These are phyloP conservation scores for Trichomonascus vanleenenianus DNA, from an alignment of 805 yeast genomes.

Conservation along the genomic window DNA sequence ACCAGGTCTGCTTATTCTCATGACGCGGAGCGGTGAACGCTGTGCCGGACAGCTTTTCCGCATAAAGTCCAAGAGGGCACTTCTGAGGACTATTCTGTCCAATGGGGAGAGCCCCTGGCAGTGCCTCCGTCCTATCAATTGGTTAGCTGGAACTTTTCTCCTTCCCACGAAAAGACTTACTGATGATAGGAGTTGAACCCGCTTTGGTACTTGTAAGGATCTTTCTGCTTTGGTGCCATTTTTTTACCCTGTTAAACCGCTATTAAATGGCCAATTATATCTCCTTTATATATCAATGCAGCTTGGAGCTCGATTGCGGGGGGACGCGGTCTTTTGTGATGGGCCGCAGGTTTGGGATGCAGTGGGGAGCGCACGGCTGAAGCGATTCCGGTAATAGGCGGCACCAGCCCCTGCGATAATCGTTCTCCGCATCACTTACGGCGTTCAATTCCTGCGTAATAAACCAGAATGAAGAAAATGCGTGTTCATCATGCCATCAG, in stretches of 20 bases:
- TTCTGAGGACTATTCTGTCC: conserved; percentile 24
- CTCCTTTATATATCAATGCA: not conserved
- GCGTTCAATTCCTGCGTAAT: too few relatives aligned
- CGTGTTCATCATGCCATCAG: too few relatives aligned
- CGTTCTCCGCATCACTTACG: too few relatives aligned
- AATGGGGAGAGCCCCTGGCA: conserved; percentile 19
- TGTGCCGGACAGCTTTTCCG: conserved; percentile 26
- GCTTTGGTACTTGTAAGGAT: conserved; percentile 17
- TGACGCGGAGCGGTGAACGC: conserved; percentile 25
- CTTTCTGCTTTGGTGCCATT: conserved; percentile 3
- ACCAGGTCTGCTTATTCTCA: conserved; percentile 23
- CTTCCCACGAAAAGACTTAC: conserved; percentile 11
- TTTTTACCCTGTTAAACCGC: not conserved
- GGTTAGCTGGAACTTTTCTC: not conserved
- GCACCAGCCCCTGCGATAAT: too few relatives aligned
- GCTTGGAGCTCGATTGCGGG: too few relatives aligned
- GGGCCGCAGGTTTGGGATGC: too few relatives aligned
- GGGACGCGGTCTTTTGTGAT: too few relatives aligned
- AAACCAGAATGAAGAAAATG: too few relatives aligned
- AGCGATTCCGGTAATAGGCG: too few relatives aligned
- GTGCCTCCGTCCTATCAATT: conserved; percentile 17
- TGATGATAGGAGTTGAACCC: conserved; percentile 22
- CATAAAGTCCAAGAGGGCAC: conserved; percentile 20
- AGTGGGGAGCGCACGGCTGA: too few relatives aligned
- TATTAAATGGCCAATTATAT: not conserved